Percentiles rank a stretch among this genome's conserved stretches.
Evolutionary conservation across 345 rosid species (phyloP).

Genomic region (Tarenaya hassleriana): DNA sequence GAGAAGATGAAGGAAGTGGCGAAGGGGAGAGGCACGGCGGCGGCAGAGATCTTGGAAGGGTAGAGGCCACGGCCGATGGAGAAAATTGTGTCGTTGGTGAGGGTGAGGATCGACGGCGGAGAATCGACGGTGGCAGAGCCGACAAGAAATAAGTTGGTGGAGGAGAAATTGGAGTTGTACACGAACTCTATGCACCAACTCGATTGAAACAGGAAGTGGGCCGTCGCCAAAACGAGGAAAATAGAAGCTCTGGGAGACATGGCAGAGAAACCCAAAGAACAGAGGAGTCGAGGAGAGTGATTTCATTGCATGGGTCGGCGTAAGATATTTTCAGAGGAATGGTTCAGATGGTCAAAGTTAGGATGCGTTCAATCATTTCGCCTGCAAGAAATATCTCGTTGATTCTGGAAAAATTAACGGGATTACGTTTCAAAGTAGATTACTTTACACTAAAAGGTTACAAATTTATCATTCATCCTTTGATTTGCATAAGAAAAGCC

Average conservation of each 20-base stretch:
- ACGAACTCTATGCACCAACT: conserved; percentile 39
- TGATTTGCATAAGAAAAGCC: too few species aligned
- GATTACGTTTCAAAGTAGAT: too few species aligned
- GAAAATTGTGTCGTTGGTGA: conserved; percentile 38
- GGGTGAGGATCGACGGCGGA: conserved; percentile 39
- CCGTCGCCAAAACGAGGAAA: neutral
- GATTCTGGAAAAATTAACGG: too few species aligned
- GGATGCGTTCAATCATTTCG: too few species aligned
- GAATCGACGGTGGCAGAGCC: conserved; percentile 44
- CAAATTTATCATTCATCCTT: too few species aligned
- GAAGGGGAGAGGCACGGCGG: conserved; percentile 45
- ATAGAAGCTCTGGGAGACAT: conserved; percentile 19
- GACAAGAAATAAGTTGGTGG: conserved; percentile 35
- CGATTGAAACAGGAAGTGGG: conserved; percentile 15
- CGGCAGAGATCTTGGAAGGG: conserved; percentile 40
- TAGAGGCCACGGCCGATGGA: conserved; percentile 48
- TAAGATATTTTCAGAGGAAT: too few species aligned
- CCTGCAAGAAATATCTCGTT: too few species aligned
- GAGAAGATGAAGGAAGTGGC: conserved; percentile 74
- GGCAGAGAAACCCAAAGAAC: too few species aligned
- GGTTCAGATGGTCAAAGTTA: too few species aligned
- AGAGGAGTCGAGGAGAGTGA: too few species aligned
- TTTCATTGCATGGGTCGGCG: too few species aligned
- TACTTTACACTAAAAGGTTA: too few species aligned
- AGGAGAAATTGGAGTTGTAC: conserved; percentile 57